Base-by-base conservation (phyloP, 345 rosid genomes). In the Schrenkiella parvula region DNA sequence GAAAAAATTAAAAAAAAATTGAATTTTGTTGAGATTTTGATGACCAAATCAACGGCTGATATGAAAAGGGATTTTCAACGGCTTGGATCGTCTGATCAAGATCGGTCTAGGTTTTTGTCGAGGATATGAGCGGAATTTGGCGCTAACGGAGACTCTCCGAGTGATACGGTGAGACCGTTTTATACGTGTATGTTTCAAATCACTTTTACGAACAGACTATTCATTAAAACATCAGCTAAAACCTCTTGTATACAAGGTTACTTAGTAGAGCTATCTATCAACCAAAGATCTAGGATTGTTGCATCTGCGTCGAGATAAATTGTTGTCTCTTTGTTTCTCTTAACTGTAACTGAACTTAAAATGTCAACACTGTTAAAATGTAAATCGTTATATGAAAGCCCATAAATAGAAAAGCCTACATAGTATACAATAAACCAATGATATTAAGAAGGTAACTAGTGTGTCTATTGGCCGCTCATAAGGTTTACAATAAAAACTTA, bases 51-150 rank as follows among this genome's bases (percentile, higher is more conserved):
- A 52, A 81, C 84, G 89, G 83, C 0, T 60, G 43, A 22, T 70
- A 82, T 80, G 51, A 3, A 21, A 76, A 43, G 18, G 3, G 5
- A 1, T 1, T 8, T 44, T 63, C 32, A 38, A 70, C 66, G 75
- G 71, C 64, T n/a, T 11, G 1, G 61, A 64, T 76, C 11, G 80
- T 78, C 57, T 56, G 80, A 82, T 81, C 38, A 34, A 37, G 52
- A n/a, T 46, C 9, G 52, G 25, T 61, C 66, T 73, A 59, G 74
- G 76, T 71, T 78, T 56, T 56, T 48, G 14, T 61, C 0, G 37
- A 54, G 13, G 71, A 67, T 41, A 54, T 63, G 70, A 39, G 75
- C 18, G 71, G 78, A 72, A 76, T 81, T 85, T 85, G 88, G 88
- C 89, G 89, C 62, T 72, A 82, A 87, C 62, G 56, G 64, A 25